Base-by-base conservation (phyloP, 208 protist genomes). In the Leishmania braziliensis region DNA sequence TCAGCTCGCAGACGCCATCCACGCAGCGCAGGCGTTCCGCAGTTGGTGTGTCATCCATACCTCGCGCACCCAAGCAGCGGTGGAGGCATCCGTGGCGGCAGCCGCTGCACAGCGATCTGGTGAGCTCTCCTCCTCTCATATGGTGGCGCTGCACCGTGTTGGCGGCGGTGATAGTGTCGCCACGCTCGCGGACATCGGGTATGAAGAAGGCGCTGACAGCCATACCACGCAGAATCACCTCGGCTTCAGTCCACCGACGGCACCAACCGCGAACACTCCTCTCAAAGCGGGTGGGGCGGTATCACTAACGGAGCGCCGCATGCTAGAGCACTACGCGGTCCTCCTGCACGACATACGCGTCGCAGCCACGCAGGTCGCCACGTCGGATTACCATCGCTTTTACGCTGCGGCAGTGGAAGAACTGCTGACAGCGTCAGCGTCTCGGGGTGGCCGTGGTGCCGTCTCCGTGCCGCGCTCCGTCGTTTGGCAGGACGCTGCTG, bases 261-360 rank as follows among this genome's bases (percentile, higher is more conserved):
- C 46, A 33, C 46, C 20, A 50, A 72, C 33, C 43, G 29, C 68
- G 29, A 72, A 51, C 33, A 1, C 33, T 16, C 23, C 68, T 14
- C 36, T 50, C 29, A n/a, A 18, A 20, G 43, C 9, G 20, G 23
- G 43, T 51, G 68, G 36, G 6, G 68, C 33, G 62, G 48, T 79
- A 16, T 54, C 79, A 20, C 9, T 58, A 5, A 65, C 36, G 50
- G 83, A 86, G 68, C 78, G 79, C 20, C 78, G 75, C 18, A n/a
- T 79, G 51, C 36, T 82, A 72, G 50, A 66, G 33, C 79, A 77
- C 56, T 81, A 83, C 70, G 83, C 84, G 9, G 36, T 6, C 3
- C 66, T 88, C 20, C 77, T 84, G 69, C 80, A 88, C 50, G 62
- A 3, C 16, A 20, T 83, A 5, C 53, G 18, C 50, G 33, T 26